Evolutionary conservation across 441 rosid species (phyloP).

Genomic region (Adansonia grandidieri): DNA sequence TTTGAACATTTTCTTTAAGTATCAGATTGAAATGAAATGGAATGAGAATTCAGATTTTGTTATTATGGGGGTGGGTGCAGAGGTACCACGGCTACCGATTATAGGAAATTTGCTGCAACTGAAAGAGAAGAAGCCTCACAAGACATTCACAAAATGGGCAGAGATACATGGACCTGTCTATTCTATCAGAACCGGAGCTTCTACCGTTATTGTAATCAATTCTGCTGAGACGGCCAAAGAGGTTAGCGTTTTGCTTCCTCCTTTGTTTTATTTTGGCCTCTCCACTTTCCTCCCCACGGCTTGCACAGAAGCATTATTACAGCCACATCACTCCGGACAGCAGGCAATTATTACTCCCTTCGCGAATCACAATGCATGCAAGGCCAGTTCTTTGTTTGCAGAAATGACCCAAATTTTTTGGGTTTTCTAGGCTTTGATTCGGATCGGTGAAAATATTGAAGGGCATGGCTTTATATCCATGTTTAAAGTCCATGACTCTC

Average conservation of each 20-base stretch:
- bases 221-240: slow-evolving; percentile 74
- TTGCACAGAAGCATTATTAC: neutral
- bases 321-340: neutral
- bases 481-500: neutral
- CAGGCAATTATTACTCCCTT: neutral
- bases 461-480: neutral
- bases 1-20: neutral
- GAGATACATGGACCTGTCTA: slow-evolving; percentile 81
- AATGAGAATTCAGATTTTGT: neutral
- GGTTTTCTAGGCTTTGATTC: slow-evolving; percentile 3
- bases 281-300: neutral
- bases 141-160: slow-evolving; percentile 78
- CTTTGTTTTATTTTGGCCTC: neutral
- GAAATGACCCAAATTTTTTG: neutral
- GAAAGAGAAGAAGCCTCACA: slow-evolving; percentile 90
- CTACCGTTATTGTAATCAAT: slow-evolving; percentile 67
- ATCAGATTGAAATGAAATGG: neutral
- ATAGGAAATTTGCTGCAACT: slow-evolving; percentile 81
- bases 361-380: neutral
- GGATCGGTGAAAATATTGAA: neutral
- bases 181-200: slow-evolving; percentile 74
- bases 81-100: slow-evolving; percentile 72
- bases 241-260: slow-evolving; percentile 39
- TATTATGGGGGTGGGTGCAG: slow-evolving; percentile 45
- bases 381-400: neutral